Conservation (phyloP, 257 asterid genomes). For the Hygrophila difformis region DNA sequence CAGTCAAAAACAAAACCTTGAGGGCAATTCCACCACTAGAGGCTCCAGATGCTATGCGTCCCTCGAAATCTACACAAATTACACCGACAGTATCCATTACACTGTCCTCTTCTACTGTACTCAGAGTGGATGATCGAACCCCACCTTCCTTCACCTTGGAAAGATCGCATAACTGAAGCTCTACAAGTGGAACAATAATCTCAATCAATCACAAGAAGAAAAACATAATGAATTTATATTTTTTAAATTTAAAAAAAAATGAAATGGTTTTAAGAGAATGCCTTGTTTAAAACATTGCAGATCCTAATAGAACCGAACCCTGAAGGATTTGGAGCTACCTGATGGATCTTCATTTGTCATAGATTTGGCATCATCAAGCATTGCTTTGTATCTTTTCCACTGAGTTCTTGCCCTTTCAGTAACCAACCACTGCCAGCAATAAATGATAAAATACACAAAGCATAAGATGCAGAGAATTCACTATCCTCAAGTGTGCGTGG, state of each 20-base stretch:
- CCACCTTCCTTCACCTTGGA: conserved; percentile 23
- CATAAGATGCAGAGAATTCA: too few species aligned
- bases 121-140: conserved; percentile 19
- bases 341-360: conserved; percentile 19
- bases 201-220: conserved; percentile 13
- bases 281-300: conserved; percentile 1
- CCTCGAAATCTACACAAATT: conserved; percentile 81
- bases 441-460: conserved; percentile 6
- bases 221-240: conserved; percentile 1
- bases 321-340: conserved; percentile 2
- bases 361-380: conserved; percentile 74
- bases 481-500: too few species aligned
- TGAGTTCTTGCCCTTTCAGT: conserved; percentile 73
- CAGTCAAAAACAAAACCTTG: conserved; percentile 46
- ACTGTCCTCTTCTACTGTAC: conserved; percentile 37
- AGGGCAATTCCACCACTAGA: conserved; percentile 98
- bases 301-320: conserved; percentile 1
- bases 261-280: too few species aligned
- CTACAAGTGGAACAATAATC: conserved; percentile 20
- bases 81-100: conserved; percentile 88
- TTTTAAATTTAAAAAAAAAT: background rate
- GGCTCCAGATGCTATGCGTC: conserved; percentile 82
- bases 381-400: conserved; percentile 62
- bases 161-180: conserved; percentile 25
- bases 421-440: conserved; percentile 69